Evolutionary conservation across 2,329 filamentous ascomycete genomes (phyloP), one percentile per base, ranked within the genome.

Genomic region (Grosmannia clavigera): DNA sequence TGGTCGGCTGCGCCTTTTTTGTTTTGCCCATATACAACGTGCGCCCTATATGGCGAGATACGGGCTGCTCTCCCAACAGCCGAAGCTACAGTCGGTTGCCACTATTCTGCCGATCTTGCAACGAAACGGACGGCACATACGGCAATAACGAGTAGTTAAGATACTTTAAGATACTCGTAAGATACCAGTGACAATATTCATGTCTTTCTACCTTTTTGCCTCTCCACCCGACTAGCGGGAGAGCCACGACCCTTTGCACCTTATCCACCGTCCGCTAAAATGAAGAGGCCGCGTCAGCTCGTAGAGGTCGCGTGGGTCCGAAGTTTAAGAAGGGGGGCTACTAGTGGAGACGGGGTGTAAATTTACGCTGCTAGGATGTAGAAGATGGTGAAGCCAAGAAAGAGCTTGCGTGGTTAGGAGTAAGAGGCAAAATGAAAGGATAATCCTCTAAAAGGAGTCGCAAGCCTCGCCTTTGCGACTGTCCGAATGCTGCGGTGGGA

Each of bases 241-340:
- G 48, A 55, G 58, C 58, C 59, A 60, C 43, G 54, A 52, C 56
- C 57, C 40, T 55, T 33, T 51, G 48, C 54, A 54, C 54, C 54
- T 22, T 56, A 57, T 58, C 58, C 43, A 60, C 40, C 29, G n/a
- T 14, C 48, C 59, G 59, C 55, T 55, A 56, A 61, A 61, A n/a
- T 25, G 43, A 61, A 59, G 57, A 62, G 63, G 63, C 63, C 63
- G 63, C 63, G 63, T 65, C 62, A 65, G 63, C 63, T 61, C 55
- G 59, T 61, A 58, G 57, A 61, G 54, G 62, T 50, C 55, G 62
- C 52, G 54, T 57, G 60, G 57, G 35, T 48, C 59, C 22, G 46
- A 57, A 57, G 59, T 53, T 60, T 57, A 60, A 60, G 35, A 57
- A 59, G 52, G 52, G 50, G 57, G 43, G 40, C 53, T 27, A 27